Evolutionary conservation across 805 yeast species (phyloP), one percentile per base, ranked within the genome.

Genomic region (Kregervanrija pseudodelftensis): DNA sequence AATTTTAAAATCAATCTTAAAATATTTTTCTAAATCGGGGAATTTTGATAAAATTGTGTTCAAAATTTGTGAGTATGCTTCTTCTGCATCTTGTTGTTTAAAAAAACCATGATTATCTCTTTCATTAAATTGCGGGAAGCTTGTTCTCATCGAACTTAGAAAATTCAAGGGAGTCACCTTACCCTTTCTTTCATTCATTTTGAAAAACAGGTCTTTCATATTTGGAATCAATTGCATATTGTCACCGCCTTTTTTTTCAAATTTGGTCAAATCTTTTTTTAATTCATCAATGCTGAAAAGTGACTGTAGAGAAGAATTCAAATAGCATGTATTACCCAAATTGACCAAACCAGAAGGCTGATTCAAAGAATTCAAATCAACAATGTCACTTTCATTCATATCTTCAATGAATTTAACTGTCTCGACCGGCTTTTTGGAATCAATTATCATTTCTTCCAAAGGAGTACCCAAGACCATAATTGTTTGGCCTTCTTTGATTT

Each of bases 31-130:
- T 34, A 79, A 63, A 15, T 77, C 73, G 22, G 76, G 74, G 46
- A 74, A 72, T 11, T 70, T 73, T 16, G 64, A 57, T 33, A 73
- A 63, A 48, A 87, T 63, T 31, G 73, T 65, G 33, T 69, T 66
- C 50, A 90, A 65, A 41, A 93, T 73, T 61, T 85, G 91, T n/a
- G 96, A 82, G 66, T 80, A 89, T 13, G 91, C 85, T 63, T 93
- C 99, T 67, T 93, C 99, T 0, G 99, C 99, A 69, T 93, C 99
- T 67, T 93, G 99, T 67, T 93, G 99, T 64, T 87, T 89, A 60
- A 76, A 85, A 45, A 74, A 67, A 1, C 97, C 97, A 41, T 70
- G 69, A 30, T 69, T 67, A 49, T 79, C 83, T 48, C 79, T 77
- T 61, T 91, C 97, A 37, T 84, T 85, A 65, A 93, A 93, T 65